A percentile compares a stretch with the other conserved stretches of the same genome.
Evolutionary conservation across 805 yeast species (phyloP).

Genomic region (Cephaloascus albidus): DNA sequence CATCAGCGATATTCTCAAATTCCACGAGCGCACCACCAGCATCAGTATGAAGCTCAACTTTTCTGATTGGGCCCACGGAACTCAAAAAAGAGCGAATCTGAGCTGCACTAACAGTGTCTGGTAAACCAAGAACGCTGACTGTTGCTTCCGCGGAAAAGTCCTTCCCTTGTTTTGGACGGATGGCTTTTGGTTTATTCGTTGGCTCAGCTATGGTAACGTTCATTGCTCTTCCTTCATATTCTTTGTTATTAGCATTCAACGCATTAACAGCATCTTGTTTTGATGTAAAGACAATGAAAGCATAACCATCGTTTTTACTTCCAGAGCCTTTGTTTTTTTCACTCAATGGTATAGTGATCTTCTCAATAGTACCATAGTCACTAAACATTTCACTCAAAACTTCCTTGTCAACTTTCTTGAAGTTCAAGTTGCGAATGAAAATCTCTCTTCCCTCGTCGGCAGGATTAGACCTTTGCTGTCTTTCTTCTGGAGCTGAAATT

Average conservation of each 20-base stretch:
- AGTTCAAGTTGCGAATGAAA: conserved; percentile 43
- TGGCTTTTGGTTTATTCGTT: conserved; percentile 17
- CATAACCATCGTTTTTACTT: conserved; percentile 50
- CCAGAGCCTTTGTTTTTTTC: conserved; percentile 19
- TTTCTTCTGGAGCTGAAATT: conserved; percentile 49
- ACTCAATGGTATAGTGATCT: conserved; percentile 37
- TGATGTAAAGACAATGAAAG: conserved; percentile 43
- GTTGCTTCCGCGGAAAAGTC: conserved; percentile 12
- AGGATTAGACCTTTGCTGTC: conserved; percentile 30
- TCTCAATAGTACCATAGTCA: conserved; percentile 44
- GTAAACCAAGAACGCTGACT: conserved; percentile 14
- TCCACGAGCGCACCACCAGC: conserved; percentile 40
- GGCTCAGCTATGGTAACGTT: conserved; percentile 39
- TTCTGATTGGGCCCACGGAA: conserved; percentile 25
- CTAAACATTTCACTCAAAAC: conserved; percentile 31
- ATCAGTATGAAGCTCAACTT: conserved; percentile 36
- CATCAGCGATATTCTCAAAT: conserved; percentile 27
- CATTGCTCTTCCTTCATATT: conserved; percentile 37
- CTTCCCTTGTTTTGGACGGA: conserved; percentile 6
- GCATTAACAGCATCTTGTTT: conserved; percentile 39
- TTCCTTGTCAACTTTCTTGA: conserved; percentile 26
- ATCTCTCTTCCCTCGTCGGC: conserved; percentile 49
- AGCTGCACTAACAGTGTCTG: conserved; percentile 25
- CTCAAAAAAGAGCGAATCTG: conserved; percentile 20
- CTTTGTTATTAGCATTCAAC: conserved; percentile 25